Evolutionary conservation across 2,329 filamentous ascomycete species (phyloP).

Genomic region (Shiraia bambusicola): DNA sequence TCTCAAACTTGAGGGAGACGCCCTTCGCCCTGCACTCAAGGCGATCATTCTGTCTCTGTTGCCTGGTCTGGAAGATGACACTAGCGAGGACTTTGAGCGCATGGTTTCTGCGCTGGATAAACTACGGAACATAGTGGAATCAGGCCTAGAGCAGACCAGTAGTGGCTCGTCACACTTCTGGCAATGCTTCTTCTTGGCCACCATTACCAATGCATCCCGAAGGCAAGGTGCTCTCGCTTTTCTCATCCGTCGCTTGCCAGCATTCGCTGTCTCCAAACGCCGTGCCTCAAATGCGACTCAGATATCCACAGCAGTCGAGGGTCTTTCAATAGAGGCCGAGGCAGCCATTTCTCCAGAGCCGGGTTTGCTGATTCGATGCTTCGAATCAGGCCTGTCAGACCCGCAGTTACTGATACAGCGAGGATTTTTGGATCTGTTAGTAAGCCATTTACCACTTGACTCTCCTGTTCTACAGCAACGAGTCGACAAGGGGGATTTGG

Average conservation of each 20-base stretch:
- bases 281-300: slow-evolving; percentile 19
- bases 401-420: slow-evolving; percentile 89
- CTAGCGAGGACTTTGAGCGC: slow-evolving; percentile 93
- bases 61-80: slow-evolving; percentile 92
- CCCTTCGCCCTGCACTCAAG: slow-evolving; percentile 84
- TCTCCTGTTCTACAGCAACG: slow-evolving; percentile 76
- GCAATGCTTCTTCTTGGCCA: slow-evolving; percentile 94
- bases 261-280: slow-evolving; percentile 52
- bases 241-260: slow-evolving; percentile 75
- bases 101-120: slow-evolving; percentile 76
- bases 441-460: slow-evolving; percentile 83
- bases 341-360: slow-evolving; percentile 88
- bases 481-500: slow-evolving; percentile 73
- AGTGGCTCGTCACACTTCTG: slow-evolving; percentile 86
- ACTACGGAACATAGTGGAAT: slow-evolving; percentile 66
- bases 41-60: slow-evolving; percentile 85
- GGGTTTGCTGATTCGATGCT: slow-evolving; percentile 84
- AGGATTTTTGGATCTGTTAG: slow-evolving; percentile 88
- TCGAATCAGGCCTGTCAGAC: slow-evolving; percentile 84
- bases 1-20: slow-evolving; percentile 66
- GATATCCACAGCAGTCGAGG: slow-evolving; percentile 6
- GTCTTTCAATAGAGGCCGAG: slow-evolving; percentile 56
- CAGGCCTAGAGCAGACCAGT: slow-evolving; percentile 36
- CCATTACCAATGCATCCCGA: slow-evolving; percentile 83
- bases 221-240: slow-evolving; percentile 87